A percentile compares a stretch with the other conserved stretches of the same genome.
Conservation (phyloP, 2,329 filamentous ascomycete genomes). For the Aspergillus floridensis region DNA sequence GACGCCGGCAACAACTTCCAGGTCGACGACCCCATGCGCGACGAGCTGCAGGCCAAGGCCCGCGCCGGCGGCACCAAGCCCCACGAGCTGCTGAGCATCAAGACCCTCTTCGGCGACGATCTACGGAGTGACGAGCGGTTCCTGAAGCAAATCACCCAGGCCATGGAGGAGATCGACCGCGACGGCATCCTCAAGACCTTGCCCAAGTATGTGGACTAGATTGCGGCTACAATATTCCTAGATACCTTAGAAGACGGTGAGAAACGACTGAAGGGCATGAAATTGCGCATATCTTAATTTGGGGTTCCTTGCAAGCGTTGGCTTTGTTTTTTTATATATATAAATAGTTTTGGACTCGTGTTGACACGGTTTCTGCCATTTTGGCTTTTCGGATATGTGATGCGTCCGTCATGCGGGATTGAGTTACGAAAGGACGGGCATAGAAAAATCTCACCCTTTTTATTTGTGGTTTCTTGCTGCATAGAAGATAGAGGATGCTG, state of each 20-base stretch:
- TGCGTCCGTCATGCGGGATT: background rate
- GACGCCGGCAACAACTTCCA: conserved; percentile 44
- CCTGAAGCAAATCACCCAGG: conserved; percentile 47
- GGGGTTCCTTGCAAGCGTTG: background rate
- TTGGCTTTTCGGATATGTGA: background rate
- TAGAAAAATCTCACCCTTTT: background rate
- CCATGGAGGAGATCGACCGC: conserved; percentile 47
- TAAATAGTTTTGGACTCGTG: background rate
- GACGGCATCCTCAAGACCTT: conserved; percentile 52
- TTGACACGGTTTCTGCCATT: background rate
- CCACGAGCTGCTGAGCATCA: conserved; percentile 45
- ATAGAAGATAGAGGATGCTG: background rate
- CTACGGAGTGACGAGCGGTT: conserved; percentile 51
- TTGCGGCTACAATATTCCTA: too few relatives aligned
- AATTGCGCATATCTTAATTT: background rate
- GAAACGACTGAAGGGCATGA: too few relatives aligned
- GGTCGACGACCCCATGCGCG: conserved; percentile 51
- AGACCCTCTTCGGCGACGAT: conserved; percentile 53
- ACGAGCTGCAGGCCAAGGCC: conserved; percentile 49
- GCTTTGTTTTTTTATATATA: background rate
- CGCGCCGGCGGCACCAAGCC: conserved; percentile 46
- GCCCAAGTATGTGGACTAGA: conserved; percentile 47
- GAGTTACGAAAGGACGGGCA: background rate
- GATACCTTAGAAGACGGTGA: too few relatives aligned
- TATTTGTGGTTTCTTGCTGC: background rate